Evolutionary conservation across 768 basidiomycete genomes (phyloP).

Genomic region (Suillus subluteus): DNA sequence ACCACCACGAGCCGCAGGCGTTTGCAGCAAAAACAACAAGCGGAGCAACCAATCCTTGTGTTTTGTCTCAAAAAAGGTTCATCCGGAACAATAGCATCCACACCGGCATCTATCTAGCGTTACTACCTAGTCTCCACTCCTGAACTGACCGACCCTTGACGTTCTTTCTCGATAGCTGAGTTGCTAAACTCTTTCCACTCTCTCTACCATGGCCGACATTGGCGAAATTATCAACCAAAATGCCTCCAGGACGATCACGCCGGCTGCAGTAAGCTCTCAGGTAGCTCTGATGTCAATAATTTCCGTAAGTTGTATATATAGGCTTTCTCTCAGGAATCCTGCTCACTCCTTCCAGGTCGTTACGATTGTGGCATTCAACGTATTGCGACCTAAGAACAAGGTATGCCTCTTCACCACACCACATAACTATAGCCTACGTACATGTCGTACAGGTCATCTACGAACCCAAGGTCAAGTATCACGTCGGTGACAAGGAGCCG

Average conservation of each 20-base stretch:
- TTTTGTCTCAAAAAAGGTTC: conserved; percentile 8
- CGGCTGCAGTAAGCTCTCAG: conserved; percentile 80
- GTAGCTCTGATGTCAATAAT: conserved; percentile 71
- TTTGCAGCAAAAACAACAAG: conserved; percentile 2
- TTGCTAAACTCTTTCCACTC: conserved; percentile 22
- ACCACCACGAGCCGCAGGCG: neutral
- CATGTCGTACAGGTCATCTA: conserved; percentile 68
- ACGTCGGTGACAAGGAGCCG: conserved; percentile 73
- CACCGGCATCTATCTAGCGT: conserved; percentile 6
- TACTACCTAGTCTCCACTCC: neutral
- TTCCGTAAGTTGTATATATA: conserved; percentile 57
- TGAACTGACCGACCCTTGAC: conserved; percentile 20
- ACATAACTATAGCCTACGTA: conserved; percentile 4
- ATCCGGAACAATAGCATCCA: conserved; percentile 17
- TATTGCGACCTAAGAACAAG: conserved; percentile 90
- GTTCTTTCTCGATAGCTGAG: conserved; percentile 24
- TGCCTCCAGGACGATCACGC: conserved; percentile 67
- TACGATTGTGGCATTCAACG: conserved; percentile 78
- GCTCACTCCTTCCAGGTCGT: conserved; percentile 46
- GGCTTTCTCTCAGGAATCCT: neutral
- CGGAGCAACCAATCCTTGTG: neutral
- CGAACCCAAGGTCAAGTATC: conserved; percentile 93
- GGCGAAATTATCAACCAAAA: conserved; percentile 38
- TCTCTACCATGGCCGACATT: conserved; percentile 35
- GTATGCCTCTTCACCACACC: conserved; percentile 37